Conservation (phyloP, 768 basidiomycete genomes). For the Tylopilus subfusipes region DNA sequence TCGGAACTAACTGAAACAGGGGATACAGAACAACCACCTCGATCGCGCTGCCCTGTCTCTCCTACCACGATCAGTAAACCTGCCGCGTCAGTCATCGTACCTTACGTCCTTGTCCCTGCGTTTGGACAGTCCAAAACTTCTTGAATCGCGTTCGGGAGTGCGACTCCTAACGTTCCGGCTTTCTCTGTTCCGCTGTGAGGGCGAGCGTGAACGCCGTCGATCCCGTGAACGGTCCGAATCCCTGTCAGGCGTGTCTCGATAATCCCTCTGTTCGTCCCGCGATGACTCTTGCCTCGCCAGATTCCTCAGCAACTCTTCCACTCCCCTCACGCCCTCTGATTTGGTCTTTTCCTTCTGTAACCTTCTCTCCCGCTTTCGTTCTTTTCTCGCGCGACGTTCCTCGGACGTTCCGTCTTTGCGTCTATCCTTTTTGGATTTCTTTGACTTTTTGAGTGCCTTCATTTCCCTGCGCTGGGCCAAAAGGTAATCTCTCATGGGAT, state of each 20-base stretch:
- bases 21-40: neutral
- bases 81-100: constrained; percentile 3
- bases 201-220: constrained; percentile 17
- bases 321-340: constrained; percentile 61
- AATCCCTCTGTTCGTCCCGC: constrained; percentile 12
- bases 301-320: constrained; percentile 60
- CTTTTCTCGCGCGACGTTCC: constrained; percentile 73
- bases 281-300: constrained; percentile 31
- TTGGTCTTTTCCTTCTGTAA: constrained; percentile 47
- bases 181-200: constrained; percentile 5
- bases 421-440: constrained; percentile 57
- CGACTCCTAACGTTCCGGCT: constrained; percentile 12
- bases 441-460: constrained; percentile 61
- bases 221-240: constrained; percentile 11
- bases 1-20: neutral
- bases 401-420: constrained; percentile 76
- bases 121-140: neutral
- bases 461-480: constrained; percentile 70
- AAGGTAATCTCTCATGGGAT: constrained; percentile 96
- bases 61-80: neutral
- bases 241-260: constrained; percentile 10
- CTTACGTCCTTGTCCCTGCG: constrained; percentile 4
- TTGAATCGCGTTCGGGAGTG: constrained; percentile 18
- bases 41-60: neutral
- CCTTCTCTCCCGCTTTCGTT: constrained; percentile 68